phyloP scores from a whole-genome alignment of 2,329 filamentous ascomycete genomes.

The Talaromyces albobiverticillius region DNA sequence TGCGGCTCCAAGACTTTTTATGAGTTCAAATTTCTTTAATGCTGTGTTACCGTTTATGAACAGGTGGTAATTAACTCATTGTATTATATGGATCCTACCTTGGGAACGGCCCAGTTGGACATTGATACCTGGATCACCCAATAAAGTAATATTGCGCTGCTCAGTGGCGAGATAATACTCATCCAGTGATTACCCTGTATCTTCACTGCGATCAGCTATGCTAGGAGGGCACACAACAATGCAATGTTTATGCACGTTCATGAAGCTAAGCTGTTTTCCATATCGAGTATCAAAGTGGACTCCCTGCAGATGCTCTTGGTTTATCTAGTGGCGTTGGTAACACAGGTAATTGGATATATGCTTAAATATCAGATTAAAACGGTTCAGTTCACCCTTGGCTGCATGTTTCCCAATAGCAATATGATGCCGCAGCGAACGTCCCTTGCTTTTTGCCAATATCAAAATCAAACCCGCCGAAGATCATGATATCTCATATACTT shows the following conservation, averaged over 20 bases:
- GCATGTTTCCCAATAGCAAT: not conserved
- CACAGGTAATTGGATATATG: not conserved
- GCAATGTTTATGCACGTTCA: not conserved
- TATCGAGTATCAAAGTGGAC: not conserved
- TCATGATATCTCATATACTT: conserved; percentile 1
- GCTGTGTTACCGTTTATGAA: not conserved
- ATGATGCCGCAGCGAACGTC: not conserved
- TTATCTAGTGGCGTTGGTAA: not conserved
- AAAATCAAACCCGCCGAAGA: not conserved
- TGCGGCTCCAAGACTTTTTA: not conserved
- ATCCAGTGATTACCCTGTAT: too few species aligned
- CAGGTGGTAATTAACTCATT: not conserved
- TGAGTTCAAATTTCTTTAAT: not conserved
- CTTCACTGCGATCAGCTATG: not conserved
- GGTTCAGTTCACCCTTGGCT: not conserved
- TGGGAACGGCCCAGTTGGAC: too few species aligned
- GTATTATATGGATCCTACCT: not conserved
- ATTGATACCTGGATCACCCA: not conserved
- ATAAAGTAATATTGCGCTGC: not conserved
- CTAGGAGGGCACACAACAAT: not conserved
- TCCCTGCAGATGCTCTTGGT: not conserved
- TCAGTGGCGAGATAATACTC: too few species aligned
- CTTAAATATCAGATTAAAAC: not conserved
- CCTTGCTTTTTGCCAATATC: not conserved
- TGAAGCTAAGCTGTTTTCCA: too few species aligned